Conservation (phyloP, 2,329 filamentous ascomycete genomes). For the Alternaria ventricosa region DNA sequence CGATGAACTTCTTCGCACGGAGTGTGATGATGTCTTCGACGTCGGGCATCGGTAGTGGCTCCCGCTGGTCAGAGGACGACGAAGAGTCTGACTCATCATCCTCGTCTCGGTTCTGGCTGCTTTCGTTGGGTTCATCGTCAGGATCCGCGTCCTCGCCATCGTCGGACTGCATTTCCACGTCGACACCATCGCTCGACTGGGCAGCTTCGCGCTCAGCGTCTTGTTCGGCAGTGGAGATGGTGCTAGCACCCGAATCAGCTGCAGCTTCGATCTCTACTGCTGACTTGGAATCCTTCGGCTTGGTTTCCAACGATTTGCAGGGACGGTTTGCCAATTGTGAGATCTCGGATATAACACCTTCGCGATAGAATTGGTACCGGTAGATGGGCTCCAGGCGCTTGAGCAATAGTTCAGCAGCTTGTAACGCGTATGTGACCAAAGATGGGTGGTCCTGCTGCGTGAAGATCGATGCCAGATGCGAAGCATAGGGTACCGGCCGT, state of each 20-base stretch:
- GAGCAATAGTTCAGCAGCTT: slow-evolving; percentile 87
- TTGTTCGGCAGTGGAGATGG: slow-evolving; percentile 32
- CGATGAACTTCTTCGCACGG: slow-evolving; percentile 82
- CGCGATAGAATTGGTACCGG: slow-evolving; percentile 94
- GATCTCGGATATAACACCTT: slow-evolving; percentile 93
- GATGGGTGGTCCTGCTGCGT: slow-evolving; percentile 93
- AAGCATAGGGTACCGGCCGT: slow-evolving; percentile 89
- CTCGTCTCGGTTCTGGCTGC: slow-evolving; percentile 66
- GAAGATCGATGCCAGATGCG: slow-evolving; percentile 91
- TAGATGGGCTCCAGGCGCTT: slow-evolving; percentile 86
- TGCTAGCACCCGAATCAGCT: slow-evolving; percentile 32
- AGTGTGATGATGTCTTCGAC: slow-evolving; percentile 76
- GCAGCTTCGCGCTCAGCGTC: slow-evolving; percentile 55
- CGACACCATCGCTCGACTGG: slow-evolving; percentile 62
- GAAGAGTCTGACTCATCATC: slow-evolving; percentile 72
- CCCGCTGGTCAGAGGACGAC: slow-evolving; percentile 50
- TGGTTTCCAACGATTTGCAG: slow-evolving; percentile 38
- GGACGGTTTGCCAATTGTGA: slow-evolving; percentile 72
- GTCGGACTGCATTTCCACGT: slow-evolving; percentile 60
- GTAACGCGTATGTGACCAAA: slow-evolving; percentile 83
- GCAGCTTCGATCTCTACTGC: slow-evolving; percentile 32
- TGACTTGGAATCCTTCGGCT: slow-evolving; percentile 36
- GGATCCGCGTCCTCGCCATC: slow-evolving; percentile 61
- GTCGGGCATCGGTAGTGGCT: slow-evolving; percentile 47
- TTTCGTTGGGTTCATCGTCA: slow-evolving; percentile 62